Conservation (phyloP, 2,329 filamentous ascomycete species). For the Amesomyces nigricolor region DNA sequence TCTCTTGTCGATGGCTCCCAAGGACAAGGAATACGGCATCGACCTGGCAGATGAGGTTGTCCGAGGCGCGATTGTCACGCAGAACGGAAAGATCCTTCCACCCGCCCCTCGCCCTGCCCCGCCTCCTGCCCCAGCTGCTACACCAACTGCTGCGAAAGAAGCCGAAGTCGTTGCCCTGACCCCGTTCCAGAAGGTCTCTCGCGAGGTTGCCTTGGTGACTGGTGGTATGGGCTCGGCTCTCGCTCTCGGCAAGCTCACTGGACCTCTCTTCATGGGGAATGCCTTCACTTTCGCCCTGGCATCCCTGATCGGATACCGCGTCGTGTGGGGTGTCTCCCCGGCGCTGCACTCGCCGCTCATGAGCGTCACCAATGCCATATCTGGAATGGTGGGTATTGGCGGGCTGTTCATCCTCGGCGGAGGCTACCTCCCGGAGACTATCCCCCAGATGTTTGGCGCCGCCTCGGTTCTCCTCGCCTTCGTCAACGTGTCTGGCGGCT, state of each 20-base stretch:
- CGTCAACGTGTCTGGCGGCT: conserved; percentile 82
- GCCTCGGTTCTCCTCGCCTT: conserved; percentile 78
- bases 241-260: conserved; percentile 72
- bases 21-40: conserved; percentile 72
- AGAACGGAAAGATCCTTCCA: conserved; percentile 69
- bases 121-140: conserved; percentile 48
- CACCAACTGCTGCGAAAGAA: conserved; percentile 50
- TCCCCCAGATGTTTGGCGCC: conserved; percentile 74
- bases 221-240: conserved; percentile 72
- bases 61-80: conserved; percentile 75
- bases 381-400: conserved; percentile 82
- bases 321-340: conserved; percentile 80
- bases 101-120: conserved; percentile 64
- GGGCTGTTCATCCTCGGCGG: conserved; percentile 86
- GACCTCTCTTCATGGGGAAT: conserved; percentile 82
- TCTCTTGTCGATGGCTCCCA: conserved; percentile 72
- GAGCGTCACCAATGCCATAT: conserved; percentile 91
- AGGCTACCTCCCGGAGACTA: conserved; percentile 67
- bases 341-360: conserved; percentile 84
- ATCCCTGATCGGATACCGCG: conserved; percentile 79
- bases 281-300: conserved; percentile 79
- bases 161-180: conserved; percentile 62
- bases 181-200: conserved; percentile 73
- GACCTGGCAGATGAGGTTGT: conserved; percentile 82
- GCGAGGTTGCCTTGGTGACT: conserved; percentile 69